Base-by-base conservation (phyloP, 2,329 filamentous ascomycete species). In the Colletotrichum karsti region DNA sequence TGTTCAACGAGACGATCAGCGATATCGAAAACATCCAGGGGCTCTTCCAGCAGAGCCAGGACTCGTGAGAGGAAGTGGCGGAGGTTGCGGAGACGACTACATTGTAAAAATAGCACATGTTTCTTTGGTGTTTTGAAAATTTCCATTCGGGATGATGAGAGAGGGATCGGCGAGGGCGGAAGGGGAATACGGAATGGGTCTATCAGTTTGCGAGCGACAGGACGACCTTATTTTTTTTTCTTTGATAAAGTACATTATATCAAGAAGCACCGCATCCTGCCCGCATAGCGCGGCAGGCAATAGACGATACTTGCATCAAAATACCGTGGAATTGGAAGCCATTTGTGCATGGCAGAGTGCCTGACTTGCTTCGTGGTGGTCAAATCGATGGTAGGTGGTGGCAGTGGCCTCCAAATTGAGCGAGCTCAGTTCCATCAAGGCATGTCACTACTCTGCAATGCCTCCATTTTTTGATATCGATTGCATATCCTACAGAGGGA, bases 1-100 rank as follows among this genome's bases (percentile, higher is more conserved):
- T 92, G 5, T 97, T 97, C 78, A 95, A 97, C 73, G 89, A 90
- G 30, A 89, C 90, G 12, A 90, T 94, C 66, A 75, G 79, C 24
- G 92, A 95, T 75, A 93, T 95, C 67, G 87, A 90, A 74, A 76
- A 79, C 28, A 80, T 83, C 60, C 85, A 88, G 74, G 81, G 78
- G 15, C 74, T 85, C 57, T 75, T 78, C 9, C 78, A 81, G 62
- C 73, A 76, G 37, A 87, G 85, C 69, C 84, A 87, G 74, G 74
- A 71, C 69, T 39, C 56, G 7, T 69, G 41, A 66, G 22, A 30
- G 20, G n/a, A 35, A n/a, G n/a, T n/a, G 41, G 4, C 7, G 30
- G 8, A 10, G 18, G 30, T 33, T 10, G 35, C 18, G 18, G n/a
- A n/a, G n/a, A n/a, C 10, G n/a, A 48, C n/a, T 37, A 61, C 28